Base-by-base conservation (phyloP, 495 filamentous ascomycete species). In the Xylaria cubensis region DNA sequence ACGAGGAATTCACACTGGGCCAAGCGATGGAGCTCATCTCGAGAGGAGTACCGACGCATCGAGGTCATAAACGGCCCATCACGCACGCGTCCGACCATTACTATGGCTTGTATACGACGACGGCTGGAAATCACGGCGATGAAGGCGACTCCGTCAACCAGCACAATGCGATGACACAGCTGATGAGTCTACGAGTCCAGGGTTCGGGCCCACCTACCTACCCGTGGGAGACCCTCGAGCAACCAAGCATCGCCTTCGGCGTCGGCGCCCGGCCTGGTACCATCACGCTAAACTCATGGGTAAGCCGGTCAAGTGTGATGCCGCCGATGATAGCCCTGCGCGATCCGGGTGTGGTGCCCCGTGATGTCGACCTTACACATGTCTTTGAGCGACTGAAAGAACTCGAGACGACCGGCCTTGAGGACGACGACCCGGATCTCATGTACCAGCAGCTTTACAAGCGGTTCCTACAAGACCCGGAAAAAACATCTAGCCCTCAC, bases 141-240 rank as follows among this genome's bases (percentile, higher is more conserved):
- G 83, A 83, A 69, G 81, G 77, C 2, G 85, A 87, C 58, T 77
- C 74, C 17, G 85, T 76, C 12, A 81, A 84, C 72, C 79, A 77
- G 59, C 84, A 87, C 75, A 80, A 84, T 70, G 72, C 83, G 39
- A 86, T 87, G 84, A 82, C 78, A 10, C 83, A 86, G 74, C 82
- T 87, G 71, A 85, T 84, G 77, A 83, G 83, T 10, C 59, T 87
- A 67, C 76, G 76, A n/a, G 71, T 86, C 53, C 75, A 80, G 58
- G 83, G 81, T 17, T 71, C 76, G 69, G 70, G 79, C 55, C 62
- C 77, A 77, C 74, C 84, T 77, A 81, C 71, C 0, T 80, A 86
- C 72, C 88, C 89, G 3, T 92, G 89, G 90, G 86, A 90, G 67
- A 87, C 89, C 5, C 77, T 92, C 17, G 90, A 92, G 77, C 89